Evolutionary conservation across 108 stramenopile genomes (phyloP).

Genomic region (Tribonema minus): DNA sequence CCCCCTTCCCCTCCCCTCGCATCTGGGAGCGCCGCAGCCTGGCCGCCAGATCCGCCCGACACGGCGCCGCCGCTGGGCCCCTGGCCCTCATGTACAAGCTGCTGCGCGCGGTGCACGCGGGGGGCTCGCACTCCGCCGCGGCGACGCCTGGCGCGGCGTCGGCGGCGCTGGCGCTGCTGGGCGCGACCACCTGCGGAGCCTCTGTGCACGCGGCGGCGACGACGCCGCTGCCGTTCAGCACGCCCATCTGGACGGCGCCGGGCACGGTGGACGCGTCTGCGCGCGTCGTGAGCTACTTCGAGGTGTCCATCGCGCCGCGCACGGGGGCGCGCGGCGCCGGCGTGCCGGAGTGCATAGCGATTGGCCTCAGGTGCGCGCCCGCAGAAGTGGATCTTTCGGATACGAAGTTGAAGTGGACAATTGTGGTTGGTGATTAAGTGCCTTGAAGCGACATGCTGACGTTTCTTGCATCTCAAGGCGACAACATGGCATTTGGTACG

Average conservation of each 20-base stretch:
- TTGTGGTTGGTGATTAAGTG: no score
- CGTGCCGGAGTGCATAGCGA: slow-evolving; percentile 21
- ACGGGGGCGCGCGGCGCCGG: not conserved
- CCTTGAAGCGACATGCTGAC: no score
- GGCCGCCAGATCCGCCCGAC: not conserved
- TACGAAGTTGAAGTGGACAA: no score
- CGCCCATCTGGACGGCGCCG: not conserved
- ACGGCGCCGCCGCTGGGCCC: not conserved
- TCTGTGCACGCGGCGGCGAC: no score
- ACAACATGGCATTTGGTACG: no score
- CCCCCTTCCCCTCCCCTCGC: slow-evolving; percentile 7
- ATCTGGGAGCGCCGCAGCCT: not conserved
- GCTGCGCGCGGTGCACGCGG: not conserved
- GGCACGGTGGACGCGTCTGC: slow-evolving; percentile 3
- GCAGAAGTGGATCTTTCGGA: no score
- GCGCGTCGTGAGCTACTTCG: slow-evolving; percentile 31
- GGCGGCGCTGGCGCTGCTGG: not conserved
- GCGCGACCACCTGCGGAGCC: no score
- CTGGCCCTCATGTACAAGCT: slow-evolving; percentile 8
- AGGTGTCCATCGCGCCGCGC: slow-evolving; percentile 3
- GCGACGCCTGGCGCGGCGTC: not conserved
- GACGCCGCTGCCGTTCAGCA: not conserved
- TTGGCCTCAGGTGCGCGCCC: no score
- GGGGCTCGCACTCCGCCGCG: not conserved
- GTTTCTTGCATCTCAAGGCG: no score